phyloP scores from a whole-genome alignment of 805 yeast species.

The Candida tibetensis region DNA sequence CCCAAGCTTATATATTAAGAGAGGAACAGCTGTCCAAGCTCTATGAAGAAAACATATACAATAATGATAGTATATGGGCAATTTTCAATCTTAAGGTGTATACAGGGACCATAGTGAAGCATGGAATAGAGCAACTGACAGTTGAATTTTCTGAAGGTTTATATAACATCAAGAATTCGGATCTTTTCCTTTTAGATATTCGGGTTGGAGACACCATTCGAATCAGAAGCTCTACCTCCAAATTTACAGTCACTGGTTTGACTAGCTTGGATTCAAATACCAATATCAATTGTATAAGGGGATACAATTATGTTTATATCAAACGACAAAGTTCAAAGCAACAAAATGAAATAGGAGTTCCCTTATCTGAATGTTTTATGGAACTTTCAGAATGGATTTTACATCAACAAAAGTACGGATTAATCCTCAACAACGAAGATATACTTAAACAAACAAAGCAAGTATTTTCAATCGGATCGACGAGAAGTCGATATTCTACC shows the following conservation, averaged over 20 bases:
- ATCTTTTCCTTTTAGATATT: conserved; percentile 48
- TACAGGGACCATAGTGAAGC: conserved; percentile 44
- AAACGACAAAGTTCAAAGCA: conserved; percentile 18
- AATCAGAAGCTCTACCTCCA: conserved; percentile 26
- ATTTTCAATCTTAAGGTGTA: conserved; percentile 46
- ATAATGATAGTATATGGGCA: conserved; percentile 50
- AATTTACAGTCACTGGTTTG: conserved; percentile 48
- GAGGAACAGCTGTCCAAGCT: conserved; percentile 7
- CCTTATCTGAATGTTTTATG: conserved; percentile 35
- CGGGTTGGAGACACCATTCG: conserved; percentile 55
- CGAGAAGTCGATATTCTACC: background rate
- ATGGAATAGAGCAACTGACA: conserved; percentile 25
- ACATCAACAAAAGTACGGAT: conserved; percentile 33
- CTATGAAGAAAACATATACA: conserved; percentile 10
- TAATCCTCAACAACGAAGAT: conserved; percentile 19
- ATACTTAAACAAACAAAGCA: conserved; percentile 13
- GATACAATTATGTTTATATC: conserved; percentile 51
- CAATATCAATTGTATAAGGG: conserved; percentile 55
- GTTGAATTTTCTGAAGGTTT: conserved; percentile 42
- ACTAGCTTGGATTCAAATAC: conserved; percentile 9
- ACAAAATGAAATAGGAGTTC: conserved; percentile 17
- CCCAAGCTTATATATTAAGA: conserved; percentile 9
- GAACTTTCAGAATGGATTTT: conserved; percentile 38
- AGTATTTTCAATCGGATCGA: background rate
- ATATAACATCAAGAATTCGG: conserved; percentile 33